These are phyloP conservation scores for Hypoxylon fuscum DNA, from an alignment of 495 filamentous ascomycete species.

Conservation along the genomic window DNA sequence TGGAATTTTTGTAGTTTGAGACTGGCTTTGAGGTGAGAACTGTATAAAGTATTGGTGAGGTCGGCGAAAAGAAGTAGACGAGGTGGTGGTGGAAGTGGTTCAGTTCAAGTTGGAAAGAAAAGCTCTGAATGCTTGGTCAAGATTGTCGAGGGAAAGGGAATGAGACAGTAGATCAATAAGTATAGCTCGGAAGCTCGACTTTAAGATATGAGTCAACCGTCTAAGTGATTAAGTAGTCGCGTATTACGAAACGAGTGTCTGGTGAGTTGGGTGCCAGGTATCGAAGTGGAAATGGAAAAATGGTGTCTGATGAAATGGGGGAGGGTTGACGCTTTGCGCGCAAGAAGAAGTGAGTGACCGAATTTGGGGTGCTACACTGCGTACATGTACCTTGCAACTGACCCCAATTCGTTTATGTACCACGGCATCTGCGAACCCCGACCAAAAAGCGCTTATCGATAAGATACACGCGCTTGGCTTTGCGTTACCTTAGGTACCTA, in stretches of 20 bases:
- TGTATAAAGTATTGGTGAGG: slow-evolving; percentile 3
- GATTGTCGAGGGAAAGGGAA: slow-evolving; percentile 22
- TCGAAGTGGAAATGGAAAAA: slow-evolving; percentile 23
- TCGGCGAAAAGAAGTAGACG: background rate
- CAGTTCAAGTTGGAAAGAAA: slow-evolving; percentile 21
- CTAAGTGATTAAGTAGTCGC: slow-evolving; percentile 12
- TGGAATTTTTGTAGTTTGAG: background rate
- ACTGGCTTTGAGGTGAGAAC: background rate
- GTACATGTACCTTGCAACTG: slow-evolving; percentile 4
- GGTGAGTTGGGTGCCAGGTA: slow-evolving; percentile 32
- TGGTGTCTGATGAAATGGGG: slow-evolving; percentile 37
- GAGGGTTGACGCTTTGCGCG: slow-evolving; percentile 35
- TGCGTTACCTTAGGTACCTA: slow-evolving; percentile 19
- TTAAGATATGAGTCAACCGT: background rate
- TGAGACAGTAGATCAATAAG: slow-evolving; percentile 18
- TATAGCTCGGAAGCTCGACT: slow-evolving; percentile 9
- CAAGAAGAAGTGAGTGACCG: slow-evolving; percentile 25
- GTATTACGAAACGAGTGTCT: slow-evolving; percentile 33
- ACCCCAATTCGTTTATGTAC: too few species aligned
- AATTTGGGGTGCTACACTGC: slow-evolving; percentile 18
- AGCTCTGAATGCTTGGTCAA: slow-evolving; percentile 20
- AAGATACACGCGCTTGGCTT: slow-evolving; percentile 1
- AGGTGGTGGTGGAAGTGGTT: slow-evolving; percentile 1
- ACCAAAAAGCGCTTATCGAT: background rate
- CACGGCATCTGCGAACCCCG: too few species aligned